Percentiles rank a stretch among this genome's conserved stretches.
Evolutionary conservation across 768 basidiomycete genomes (phyloP).

Genomic region (Leccinum obscurum): DNA sequence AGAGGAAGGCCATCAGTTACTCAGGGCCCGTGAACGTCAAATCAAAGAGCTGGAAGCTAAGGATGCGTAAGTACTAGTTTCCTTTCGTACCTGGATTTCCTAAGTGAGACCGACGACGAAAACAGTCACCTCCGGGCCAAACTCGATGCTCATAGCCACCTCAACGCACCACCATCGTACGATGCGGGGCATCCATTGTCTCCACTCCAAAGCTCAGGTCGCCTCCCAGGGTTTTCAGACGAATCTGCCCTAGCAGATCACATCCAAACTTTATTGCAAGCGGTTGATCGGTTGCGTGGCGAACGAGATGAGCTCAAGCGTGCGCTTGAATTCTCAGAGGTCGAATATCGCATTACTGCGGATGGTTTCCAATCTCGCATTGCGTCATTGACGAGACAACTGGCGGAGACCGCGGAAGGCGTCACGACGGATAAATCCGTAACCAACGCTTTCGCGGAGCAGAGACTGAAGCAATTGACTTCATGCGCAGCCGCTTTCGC

Average conservation of each 20-base stretch:
- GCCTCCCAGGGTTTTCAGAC: slow-evolving; percentile 7
- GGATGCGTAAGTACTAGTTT: slow-evolving; percentile 28
- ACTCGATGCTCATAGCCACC: slow-evolving; percentile 8
- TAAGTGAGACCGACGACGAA: slow-evolving; percentile 2
- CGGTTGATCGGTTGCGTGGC: slow-evolving; percentile 64
- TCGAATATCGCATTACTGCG: slow-evolving; percentile 63
- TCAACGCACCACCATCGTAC: not conserved
- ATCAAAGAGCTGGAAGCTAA: slow-evolving; percentile 25
- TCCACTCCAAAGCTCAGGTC: slow-evolving; percentile 2
- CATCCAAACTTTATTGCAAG: slow-evolving; percentile 57
- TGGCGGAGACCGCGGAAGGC: slow-evolving; percentile 24
- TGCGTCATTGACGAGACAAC: slow-evolving; percentile 30
- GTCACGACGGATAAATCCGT: slow-evolving; percentile 2
- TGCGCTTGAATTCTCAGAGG: slow-evolving; percentile 65
- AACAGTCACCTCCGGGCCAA: slow-evolving; percentile 24
- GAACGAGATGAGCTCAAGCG: slow-evolving; percentile 66
- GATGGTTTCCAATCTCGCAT: slow-evolving; percentile 59
- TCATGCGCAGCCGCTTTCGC: slow-evolving; percentile 37
- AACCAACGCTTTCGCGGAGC: slow-evolving; percentile 9
- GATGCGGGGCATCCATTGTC: not conserved
- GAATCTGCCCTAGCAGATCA: slow-evolving; percentile 36
- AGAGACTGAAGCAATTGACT: slow-evolving; percentile 31
- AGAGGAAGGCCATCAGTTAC: slow-evolving; percentile 19
- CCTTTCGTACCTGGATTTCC: not conserved
- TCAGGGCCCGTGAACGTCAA: slow-evolving; percentile 24